Evolutionary conservation across 2,329 filamentous ascomycete species (phyloP), one percentile per base, ranked within the genome.

Genomic region (Aspergillus sp.): DNA sequence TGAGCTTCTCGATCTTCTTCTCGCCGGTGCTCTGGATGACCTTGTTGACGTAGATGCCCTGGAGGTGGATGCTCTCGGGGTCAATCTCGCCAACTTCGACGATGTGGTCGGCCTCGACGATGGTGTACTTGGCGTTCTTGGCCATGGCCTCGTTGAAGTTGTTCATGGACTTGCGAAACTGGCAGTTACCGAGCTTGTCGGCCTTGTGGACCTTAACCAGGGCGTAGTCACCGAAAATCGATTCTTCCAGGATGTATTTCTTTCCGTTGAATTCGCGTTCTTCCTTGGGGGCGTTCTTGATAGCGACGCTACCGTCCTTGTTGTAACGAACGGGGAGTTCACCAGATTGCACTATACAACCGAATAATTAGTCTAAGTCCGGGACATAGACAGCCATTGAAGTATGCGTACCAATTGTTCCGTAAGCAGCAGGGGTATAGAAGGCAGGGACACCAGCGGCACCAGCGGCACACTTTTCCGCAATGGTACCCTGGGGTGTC

Each of bases 371-470:
- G 63, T 32, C 9, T 32, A 12, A 12, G 3, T 32, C 30, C 41
- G 41, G 6, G 8, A 10, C 64, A 78, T 82, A 81, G 79, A 19
- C 83, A 82, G 17, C 12, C 2, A 17, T 53, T 83, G 43, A 7
- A 48, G 10, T 36, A 28, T 15, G 60, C 68, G 13, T 59, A 74
- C 72, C 70, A 30, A 94, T 90, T 25, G 91, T 94, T 65, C 90
- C 89, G 68, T 90, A 89, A 58, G 89, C 91, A 4, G 91, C 91
- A 1, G 90, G 88, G 0, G 91, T 93, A 70, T 89, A 95, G 75
- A 95, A 96, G 60, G 92, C 92, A 32, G 92, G 92, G 67, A 97
- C 89, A 57, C 92, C 92, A 72, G 91, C 91, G 58, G 92, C 92
- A 66, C 91, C 92, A 45, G 91, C 89, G 58, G 91, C 85, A 77